These are phyloP conservation scores for Cladophialophora chaetospira DNA, from an alignment of 2,329 filamentous ascomycete species.

Conservation along the genomic window DNA sequence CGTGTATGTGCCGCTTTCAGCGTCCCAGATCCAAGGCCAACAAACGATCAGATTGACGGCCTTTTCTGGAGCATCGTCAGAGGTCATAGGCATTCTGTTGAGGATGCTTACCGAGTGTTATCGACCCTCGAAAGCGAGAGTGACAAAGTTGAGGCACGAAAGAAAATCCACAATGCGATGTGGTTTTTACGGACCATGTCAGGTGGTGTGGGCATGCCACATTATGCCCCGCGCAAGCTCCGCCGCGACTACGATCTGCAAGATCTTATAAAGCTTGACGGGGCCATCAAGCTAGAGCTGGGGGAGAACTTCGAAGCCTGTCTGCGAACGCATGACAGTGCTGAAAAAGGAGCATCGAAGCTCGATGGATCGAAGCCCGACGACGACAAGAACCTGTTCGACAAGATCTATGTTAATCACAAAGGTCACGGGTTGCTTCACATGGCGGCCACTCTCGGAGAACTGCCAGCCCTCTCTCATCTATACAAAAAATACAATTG, in stretches of 20 bases:
- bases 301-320: background rate
- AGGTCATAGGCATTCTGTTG: constrained; percentile 2
- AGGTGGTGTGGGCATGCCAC: background rate
- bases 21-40: background rate
- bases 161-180: background rate
- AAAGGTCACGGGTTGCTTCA: constrained; percentile 8
- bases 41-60: background rate
- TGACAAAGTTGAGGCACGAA: background rate
- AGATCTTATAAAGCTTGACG: background rate
- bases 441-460: background rate
- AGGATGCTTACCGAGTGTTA: background rate
- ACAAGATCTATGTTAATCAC: constrained; percentile 6
- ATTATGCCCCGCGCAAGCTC: background rate
- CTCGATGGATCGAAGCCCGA: background rate
- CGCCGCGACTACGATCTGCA: background rate
- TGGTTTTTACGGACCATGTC: background rate
- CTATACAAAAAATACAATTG: constrained; percentile 6
- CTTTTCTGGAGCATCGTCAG: background rate
- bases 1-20: constrained; percentile 1
- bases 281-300: background rate
- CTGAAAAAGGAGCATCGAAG: background rate
- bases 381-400: constrained; percentile 7
- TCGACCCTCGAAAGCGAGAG: background rate
- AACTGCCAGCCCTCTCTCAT: background rate
- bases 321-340: background rate